Conservation (phyloP, 2,329 filamentous ascomycete genomes). For the Cladosporium sphaerospermum region DNA sequence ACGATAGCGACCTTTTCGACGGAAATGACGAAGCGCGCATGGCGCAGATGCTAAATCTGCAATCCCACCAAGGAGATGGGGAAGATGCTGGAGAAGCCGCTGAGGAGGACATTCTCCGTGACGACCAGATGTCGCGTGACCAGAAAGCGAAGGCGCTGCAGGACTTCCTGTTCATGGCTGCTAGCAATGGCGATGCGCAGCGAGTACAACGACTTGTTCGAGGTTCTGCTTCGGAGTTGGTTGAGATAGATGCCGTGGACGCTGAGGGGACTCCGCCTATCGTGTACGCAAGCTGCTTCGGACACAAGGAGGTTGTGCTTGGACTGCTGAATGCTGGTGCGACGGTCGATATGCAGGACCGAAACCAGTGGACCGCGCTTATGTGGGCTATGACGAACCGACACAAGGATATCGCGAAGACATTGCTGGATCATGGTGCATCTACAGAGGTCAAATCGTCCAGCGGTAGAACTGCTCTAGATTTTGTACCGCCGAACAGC, state of each 20-base stretch:
- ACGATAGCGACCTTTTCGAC: constrained; percentile 55
- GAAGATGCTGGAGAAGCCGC: constrained; percentile 60
- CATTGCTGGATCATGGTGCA: constrained; percentile 84
- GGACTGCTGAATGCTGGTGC: constrained; percentile 79
- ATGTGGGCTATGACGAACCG: constrained; percentile 99
- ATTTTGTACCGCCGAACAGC: constrained; percentile 91
- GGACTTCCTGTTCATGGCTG: constrained; percentile 85
- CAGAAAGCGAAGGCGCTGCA: constrained; percentile 81
- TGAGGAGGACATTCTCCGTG: constrained; percentile 70
- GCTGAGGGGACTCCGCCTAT: constrained; percentile 93
- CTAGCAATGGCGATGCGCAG: constrained; percentile 88
- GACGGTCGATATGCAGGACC: constrained; percentile 86
- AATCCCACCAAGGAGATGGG: constrained; percentile 75
- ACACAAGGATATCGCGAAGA: constrained; percentile 91
- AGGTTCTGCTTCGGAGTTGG: constrained; percentile 65
- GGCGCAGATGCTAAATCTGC: constrained; percentile 92
- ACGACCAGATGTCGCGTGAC: constrained; percentile 64
- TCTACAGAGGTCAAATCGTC: constrained; percentile 95
- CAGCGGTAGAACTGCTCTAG: constrained; percentile 85
- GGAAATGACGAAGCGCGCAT: constrained; percentile 80
- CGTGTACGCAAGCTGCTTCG: constrained; percentile 97
- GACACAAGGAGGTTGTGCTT: constrained; percentile 82
- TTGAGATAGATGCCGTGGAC: constrained; percentile 82
- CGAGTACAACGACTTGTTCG: constrained; percentile 69
- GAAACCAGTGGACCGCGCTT: constrained; percentile 92